Base-by-base conservation (phyloP, 192 early-diverging fungal genomes). In the Radiomyces spectabilis region DNA sequence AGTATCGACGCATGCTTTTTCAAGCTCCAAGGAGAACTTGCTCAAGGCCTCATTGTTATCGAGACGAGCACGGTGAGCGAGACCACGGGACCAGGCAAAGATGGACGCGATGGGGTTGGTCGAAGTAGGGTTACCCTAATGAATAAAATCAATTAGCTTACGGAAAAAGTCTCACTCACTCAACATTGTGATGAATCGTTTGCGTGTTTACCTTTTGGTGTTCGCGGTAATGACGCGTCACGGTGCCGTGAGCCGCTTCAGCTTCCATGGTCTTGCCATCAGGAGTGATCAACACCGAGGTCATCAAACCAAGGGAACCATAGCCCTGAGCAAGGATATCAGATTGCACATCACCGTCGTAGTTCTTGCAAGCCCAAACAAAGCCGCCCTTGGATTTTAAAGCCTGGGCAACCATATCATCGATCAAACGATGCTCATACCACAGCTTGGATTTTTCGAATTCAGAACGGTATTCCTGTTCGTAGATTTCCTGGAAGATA, bases 361-460 rank as follows among this genome's bases (percentile, higher is more conserved):
- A 94, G 84, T 97, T 97, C 75, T 93, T 94, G 74, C 83, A 84
- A 2, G 92, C 91, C 80, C 90, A 90, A 37, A 96, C 83, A 54
- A 95, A 94, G 40, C 89, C 93, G 51, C 93, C 92, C 48, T 82
- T 77, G 44, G 89, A 93, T 77, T 97, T 97, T 61, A 95, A 73
- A 26, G 85, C 86, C 76, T 98, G 94, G 35, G 94, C 93, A 57
- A 95, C 91, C 94, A 96, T 94, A 67, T 98, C 94, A 72, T 98
- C 94, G 55, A 98, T 94, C 53, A 98, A 81, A 29, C 94, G 85
- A 76, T 97, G 94, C 76, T 98, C 94, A 73, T 98, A 98, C 92
- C 88, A 97, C 63, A 94, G 92, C 51, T 71, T 70, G 5, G 5
- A 6, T 15, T 21, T 27, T 27, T 64, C 62, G 22, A 52, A 64